Evolutionary conservation across 2,329 filamentous ascomycete genomes (phyloP), one percentile per base, ranked within the genome.

Genomic region (Aspergillus fijiensis): DNA sequence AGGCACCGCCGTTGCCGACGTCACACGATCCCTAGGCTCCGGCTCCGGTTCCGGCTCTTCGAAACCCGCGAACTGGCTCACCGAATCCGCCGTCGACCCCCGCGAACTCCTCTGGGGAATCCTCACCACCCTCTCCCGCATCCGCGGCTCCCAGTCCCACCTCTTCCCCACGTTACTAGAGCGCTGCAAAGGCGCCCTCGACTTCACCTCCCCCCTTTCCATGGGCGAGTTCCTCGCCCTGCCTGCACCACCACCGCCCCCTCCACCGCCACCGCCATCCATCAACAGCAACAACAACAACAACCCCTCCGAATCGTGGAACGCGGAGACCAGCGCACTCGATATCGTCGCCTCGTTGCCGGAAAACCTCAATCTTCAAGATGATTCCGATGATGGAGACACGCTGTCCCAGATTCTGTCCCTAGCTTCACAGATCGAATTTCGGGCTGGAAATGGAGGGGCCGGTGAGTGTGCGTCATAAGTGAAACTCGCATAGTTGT

Each of bases 21-120:
- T 76, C 5, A 70, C 73, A 1, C 67, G 69, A 9, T 75, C 72
- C 2, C 68, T 75, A 4, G 67, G 65, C 9, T 52, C 69, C 4
- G 67, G 65, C 10, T 53, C 23, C 23, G 67, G 65, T 7, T 52
- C 69, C 4, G 67, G 65, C 10, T 53, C 23, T 23, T 23, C 69
- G 3, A 70, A 72, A 58, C 60, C 67, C 33, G 60, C 70, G 7
- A 65, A 69, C 47, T 66, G 66, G 6, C 65, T 74, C 9, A 65
- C 72, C n/a, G 69, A 74, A 45, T 69, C 69, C 5, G 64, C 68
- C 4, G 57, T 73, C 57, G 71, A 75, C 39, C 70, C 72, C 11
- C 70, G 70, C 23, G 70, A 77, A 48, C 68, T 77, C 14, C 69
- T 77, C 23, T 76, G 75, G 73, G 74, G 74, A 7, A 74, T 77